A percentile compares a stretch with the other conserved stretches of the same genome.
These are phyloP conservation scores for Wallacemonas rigidus DNA, from an alignment of 208 protist genomes.

Conservation along the genomic window DNA sequence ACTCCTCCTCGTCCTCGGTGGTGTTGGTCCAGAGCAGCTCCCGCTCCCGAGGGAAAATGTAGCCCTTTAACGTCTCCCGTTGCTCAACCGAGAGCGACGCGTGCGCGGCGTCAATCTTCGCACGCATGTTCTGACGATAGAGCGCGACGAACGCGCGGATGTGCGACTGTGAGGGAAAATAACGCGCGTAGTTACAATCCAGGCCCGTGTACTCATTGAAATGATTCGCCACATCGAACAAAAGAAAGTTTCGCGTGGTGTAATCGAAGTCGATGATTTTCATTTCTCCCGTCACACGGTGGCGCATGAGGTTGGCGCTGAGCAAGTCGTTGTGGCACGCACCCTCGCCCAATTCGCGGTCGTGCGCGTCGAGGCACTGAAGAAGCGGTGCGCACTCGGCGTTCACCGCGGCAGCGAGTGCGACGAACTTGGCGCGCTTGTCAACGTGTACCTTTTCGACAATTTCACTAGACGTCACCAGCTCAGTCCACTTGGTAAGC, in stretches of 20 bases:
- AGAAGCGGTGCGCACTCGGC: conserved; percentile 52
- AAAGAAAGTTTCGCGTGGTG: conserved; percentile 78
- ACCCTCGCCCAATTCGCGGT: conserved; percentile 54
- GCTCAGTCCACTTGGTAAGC: conserved; percentile 69
- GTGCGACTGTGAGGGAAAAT: conserved; percentile 79
- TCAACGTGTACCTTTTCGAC: conserved; percentile 50
- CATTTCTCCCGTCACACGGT: conserved; percentile 44
- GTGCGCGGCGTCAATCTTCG: conserved; percentile 34
- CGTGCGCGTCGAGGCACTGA: conserved; percentile 27
- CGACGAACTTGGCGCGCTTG: conserved; percentile 49
- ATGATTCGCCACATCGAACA: conserved; percentile 93
- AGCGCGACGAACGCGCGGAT: conserved; percentile 68
- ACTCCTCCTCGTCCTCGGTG: conserved; percentile 28
- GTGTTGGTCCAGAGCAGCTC: conserved; percentile 48
- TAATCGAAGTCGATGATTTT: conserved; percentile 95
- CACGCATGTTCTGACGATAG: conserved; percentile 78
- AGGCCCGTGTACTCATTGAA: conserved; percentile 93
- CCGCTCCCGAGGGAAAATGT: conserved; percentile 48
- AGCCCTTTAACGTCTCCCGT: conserved; percentile 10
- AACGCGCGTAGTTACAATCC: conserved; percentile 82
- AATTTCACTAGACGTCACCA: conserved; percentile 57
- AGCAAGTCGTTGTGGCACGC: conserved; percentile 93
- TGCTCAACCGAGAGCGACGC: conserved; percentile 15
- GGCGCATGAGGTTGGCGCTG: conserved; percentile 89
- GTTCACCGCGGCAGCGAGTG: conserved; percentile 37